Percentiles rank a stretch among this genome's conserved stretches.
Evolutionary conservation across 345 rosid species (phyloP).

Genomic region (Gossypium raimondii): DNA sequence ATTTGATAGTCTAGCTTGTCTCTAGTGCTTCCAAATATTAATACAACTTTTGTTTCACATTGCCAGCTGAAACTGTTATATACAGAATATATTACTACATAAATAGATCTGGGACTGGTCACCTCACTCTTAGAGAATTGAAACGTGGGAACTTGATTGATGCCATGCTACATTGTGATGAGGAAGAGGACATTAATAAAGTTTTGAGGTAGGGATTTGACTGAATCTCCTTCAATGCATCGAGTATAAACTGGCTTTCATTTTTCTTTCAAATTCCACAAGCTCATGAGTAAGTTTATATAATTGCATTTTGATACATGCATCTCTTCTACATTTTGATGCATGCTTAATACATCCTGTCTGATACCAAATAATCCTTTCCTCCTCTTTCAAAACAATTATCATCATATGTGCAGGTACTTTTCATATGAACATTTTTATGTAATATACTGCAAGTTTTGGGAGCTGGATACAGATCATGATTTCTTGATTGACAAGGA

Average conservation of each 20-base stretch:
- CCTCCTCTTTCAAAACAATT: neutral
- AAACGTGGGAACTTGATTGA: constrained; percentile 85
- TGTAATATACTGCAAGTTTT: constrained; percentile 96
- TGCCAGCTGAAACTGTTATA: constrained; percentile 97
- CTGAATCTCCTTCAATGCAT: constrained; percentile 13
- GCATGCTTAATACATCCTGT: neutral
- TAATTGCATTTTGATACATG: constrained; percentile 8
- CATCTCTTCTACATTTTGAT: neutral
- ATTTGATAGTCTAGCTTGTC: neutral
- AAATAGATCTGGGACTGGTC: constrained; percentile 90
- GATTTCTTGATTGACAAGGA: constrained; percentile 96
- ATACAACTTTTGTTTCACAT: constrained; percentile 6
- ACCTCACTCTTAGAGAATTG: constrained; percentile 79
- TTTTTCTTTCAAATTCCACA: neutral
- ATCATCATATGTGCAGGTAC: constrained; percentile 46
- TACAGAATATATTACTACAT: constrained; percentile 93
- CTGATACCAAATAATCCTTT: constrained; percentile 1
- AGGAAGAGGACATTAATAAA: constrained; percentile 98
- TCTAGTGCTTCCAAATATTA: neutral
- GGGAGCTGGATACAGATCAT: constrained; percentile 98
- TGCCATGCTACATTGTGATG: constrained; percentile 91
- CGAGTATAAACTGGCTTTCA: neutral
- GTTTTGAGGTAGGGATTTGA: constrained; percentile 64
- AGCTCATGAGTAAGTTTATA: neutral
- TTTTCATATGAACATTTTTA: constrained; percentile 96